Conservation (phyloP, 2,329 filamentous ascomycete genomes). For the Dendrostoma leiphaemia region DNA sequence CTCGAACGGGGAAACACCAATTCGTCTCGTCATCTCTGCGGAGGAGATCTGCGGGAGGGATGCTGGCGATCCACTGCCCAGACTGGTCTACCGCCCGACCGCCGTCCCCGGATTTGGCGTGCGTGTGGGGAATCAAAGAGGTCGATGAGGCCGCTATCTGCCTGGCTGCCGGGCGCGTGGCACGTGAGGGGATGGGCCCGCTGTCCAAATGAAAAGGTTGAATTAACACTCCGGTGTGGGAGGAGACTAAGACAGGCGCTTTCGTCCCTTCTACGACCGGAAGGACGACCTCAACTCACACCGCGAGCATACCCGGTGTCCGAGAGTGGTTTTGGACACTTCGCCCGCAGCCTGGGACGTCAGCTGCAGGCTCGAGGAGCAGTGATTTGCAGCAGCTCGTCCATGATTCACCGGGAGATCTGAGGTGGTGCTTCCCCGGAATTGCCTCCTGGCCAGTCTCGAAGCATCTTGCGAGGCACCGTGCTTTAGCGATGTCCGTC, state of each 20-base stretch:
- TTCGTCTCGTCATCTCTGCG: not conserved
- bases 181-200: not conserved
- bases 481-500: not conserved
- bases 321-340: not conserved
- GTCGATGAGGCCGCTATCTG: too few species aligned
- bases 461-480: not conserved
- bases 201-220: too few species aligned
- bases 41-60: slow-evolving; percentile 12
- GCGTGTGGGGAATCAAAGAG: not conserved
- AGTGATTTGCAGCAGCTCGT: not conserved
- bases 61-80: slow-evolving; percentile 9
- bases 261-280: too few species aligned
- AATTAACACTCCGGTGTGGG: too few species aligned
- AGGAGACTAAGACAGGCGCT: too few species aligned
- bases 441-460: not conserved
- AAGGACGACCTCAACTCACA: not conserved
- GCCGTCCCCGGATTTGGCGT: not conserved
- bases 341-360: not conserved
- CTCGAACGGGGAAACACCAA: slow-evolving; percentile 1
- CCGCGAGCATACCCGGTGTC: not conserved
- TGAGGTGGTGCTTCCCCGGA: slow-evolving; percentile 7
- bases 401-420: slow-evolving; percentile 9
- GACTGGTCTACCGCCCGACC: too few species aligned
- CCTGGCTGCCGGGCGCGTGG: too few species aligned
- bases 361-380: not conserved